Evolutionary conservation across 129 eudicot species (phyloP).

Genomic region (Apium graveolens): DNA sequence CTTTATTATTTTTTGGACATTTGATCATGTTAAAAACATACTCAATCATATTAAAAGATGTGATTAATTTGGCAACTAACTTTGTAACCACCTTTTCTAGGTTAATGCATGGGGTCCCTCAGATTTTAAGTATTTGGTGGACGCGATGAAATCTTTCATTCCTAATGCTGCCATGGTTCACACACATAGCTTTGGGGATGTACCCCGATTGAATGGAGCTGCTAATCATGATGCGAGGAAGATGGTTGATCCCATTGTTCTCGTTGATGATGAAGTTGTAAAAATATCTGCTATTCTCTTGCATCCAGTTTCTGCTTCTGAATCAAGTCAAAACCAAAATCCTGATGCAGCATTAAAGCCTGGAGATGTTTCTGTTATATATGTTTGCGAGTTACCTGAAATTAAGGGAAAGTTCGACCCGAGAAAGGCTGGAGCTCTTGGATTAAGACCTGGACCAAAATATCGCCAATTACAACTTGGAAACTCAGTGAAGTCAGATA

Average conservation of each 20-base stretch:
- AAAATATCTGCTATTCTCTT: conserved; percentile 76
- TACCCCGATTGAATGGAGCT: conserved; percentile 26
- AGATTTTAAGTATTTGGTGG: conserved; percentile 63
- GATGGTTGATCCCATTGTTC: conserved; percentile 44
- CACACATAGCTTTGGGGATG: conserved; percentile 65
- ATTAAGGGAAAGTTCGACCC: conserved; percentile 85
- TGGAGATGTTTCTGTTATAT: conserved; percentile 73
- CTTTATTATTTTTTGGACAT: neutral
- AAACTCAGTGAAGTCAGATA: conserved; percentile 66
- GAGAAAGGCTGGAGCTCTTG: conserved; percentile 70
- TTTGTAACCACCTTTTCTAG: conserved; percentile 27
- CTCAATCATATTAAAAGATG: neutral
- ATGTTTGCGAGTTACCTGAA: conserved; percentile 82
- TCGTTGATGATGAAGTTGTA: conserved; percentile 76
- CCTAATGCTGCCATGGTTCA: conserved; percentile 98
- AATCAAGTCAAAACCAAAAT: neutral
- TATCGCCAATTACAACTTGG: conserved; percentile 78
- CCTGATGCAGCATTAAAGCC: conserved; percentile 35
- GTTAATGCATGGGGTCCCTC: conserved; percentile 95
- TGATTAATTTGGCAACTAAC: neutral
- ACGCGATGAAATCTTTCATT: conserved; percentile 82
- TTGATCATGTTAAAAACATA: neutral
- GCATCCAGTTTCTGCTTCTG: conserved; percentile 28
- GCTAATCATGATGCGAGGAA: conserved; percentile 21
- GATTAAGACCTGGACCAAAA: conserved; percentile 80